Percentiles rank a stretch among this genome's conserved stretches.
phyloP scores from a whole-genome alignment of 2,329 filamentous ascomycete genomes.

The Capronia epimyces region DNA sequence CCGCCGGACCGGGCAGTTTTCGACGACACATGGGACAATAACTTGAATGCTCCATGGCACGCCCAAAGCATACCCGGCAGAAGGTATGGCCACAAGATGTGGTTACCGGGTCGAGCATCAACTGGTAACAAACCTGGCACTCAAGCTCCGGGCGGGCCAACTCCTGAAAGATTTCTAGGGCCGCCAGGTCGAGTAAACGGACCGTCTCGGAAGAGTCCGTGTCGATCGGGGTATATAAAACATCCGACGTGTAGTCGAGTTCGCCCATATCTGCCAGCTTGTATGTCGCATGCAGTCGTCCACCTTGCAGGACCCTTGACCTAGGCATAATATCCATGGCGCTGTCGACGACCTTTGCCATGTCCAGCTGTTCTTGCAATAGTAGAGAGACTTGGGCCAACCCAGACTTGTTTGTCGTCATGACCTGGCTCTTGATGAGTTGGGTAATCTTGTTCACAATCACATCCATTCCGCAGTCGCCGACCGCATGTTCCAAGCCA shows the following conservation, averaged over 20 bases:
- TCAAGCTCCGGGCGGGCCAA: conserved; percentile 66
- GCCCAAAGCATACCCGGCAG: conserved; percentile 71
- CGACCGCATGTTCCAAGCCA: conserved; percentile 64
- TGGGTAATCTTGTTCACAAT: conserved; percentile 66
- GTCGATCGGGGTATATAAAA: conserved; percentile 43
- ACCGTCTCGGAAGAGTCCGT: conserved; percentile 27
- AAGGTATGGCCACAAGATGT: conserved; percentile 86
- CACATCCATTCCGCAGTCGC: conserved; percentile 73
- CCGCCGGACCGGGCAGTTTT: conserved; percentile 51
- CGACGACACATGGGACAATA: conserved; percentile 78
- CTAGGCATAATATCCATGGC: conserved; percentile 28
- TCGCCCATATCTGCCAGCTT: conserved; percentile 57
- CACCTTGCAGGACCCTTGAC: conserved; percentile 46
- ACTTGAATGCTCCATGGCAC: conserved; percentile 69
- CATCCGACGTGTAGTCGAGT: conserved; percentile 53
- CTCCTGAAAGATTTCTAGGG: conserved; percentile 58
- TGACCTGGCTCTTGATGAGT: conserved; percentile 54
- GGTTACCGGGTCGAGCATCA: conserved; percentile 76
- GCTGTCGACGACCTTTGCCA: conserved; percentile 33
- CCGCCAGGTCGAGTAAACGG: conserved; percentile 42
- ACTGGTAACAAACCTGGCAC: conserved; percentile 79
- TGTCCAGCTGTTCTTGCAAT: conserved; percentile 40
- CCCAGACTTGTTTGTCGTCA: conserved; percentile 34
- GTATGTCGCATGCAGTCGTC: conserved; percentile 62
- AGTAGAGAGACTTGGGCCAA: conserved; percentile 35